Evolutionary conservation across 2,329 filamentous ascomycete species (phyloP), one percentile per base, ranked within the genome.

Genomic region (Penicillium vulpinum): DNA sequence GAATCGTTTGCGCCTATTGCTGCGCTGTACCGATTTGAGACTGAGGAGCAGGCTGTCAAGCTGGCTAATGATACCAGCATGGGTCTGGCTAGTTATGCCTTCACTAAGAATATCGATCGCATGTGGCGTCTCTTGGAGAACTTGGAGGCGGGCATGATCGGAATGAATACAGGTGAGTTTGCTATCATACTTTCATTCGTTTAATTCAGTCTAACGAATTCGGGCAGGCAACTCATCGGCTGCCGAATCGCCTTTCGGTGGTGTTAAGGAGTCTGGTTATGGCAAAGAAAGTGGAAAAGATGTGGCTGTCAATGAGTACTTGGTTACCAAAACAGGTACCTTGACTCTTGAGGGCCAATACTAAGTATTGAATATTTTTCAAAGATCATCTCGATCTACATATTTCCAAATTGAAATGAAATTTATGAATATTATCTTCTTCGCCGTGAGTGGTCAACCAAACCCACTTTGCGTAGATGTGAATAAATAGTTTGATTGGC

Each of bases 121-220:
- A 78, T 84, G 50, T 88, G 86, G 83, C 78, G 87, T 57, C 73
- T 89, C 67, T 75, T 88, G 55, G 86, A 89, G 77, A 86, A 84
- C 61, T 70, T 89, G 33, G 85, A 89, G 68, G 86, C 86, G 5
- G 86, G 86, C 4, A 89, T 88, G 86, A 85, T 89, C 66, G 86
- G 86, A 15, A 75, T 87, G 74, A 87, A 87, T 63, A 85, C 82
- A 54, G 81, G 83, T 77, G 66, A 63, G 73, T 67, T n/a, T 38
- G 24, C 9, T 6, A n/a, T 15, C 11, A 33, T 21, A 13, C 8
- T 2, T 1, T 2, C 9, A 18, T 4, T 9, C 5, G 26, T 5
- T 33, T 21, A 24, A 13, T 15, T 5, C 15, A 45, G 21, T 7
- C 54, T 57, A 46, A 62, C 38, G 0, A 15, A 6, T 41, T 28